These are phyloP conservation scores for Brassica nigra DNA, from an alignment of 345 rosid genomes.

Conservation along the genomic window DNA sequence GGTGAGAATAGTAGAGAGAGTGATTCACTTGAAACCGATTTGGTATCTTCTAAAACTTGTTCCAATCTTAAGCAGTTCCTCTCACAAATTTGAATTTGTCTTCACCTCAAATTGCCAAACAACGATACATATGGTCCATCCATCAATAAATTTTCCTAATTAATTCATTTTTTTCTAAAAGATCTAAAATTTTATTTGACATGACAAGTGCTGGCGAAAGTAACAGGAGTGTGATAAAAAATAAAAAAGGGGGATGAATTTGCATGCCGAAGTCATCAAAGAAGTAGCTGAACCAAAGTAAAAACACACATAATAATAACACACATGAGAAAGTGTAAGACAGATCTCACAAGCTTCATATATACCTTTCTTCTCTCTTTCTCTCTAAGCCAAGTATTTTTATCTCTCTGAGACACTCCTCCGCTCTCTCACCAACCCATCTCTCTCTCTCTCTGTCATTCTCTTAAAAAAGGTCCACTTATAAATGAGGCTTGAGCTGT, in stretches of 20 bases:
- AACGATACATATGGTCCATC: slow-evolving; percentile 22
- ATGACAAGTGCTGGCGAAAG: slow-evolving; percentile 35
- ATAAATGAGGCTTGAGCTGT: slow-evolving; percentile 43
- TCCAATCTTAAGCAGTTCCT: neutral
- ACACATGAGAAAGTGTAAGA: slow-evolving; percentile 39
- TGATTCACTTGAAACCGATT: slow-evolving; percentile 20
- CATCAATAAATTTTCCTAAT: no score
- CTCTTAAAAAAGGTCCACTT: slow-evolving; percentile 36
- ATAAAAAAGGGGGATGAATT: slow-evolving; percentile 25
- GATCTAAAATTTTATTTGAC: neutral
- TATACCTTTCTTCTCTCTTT: slow-evolving; percentile 48
- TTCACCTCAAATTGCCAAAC: slow-evolving; percentile 27
- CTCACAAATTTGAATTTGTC: slow-evolving; percentile 30
- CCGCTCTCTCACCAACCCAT: slow-evolving; percentile 43
- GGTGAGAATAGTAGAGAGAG: slow-evolving; percentile 13
- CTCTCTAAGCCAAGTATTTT: slow-evolving; percentile 37
- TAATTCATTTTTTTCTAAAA: neutral
- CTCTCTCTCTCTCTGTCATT: slow-evolving; percentile 40
- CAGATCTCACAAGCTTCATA: slow-evolving; percentile 39
- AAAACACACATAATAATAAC: slow-evolving; percentile 2
- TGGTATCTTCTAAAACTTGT: slow-evolving; percentile 27
- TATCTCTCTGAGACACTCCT: slow-evolving; percentile 35
- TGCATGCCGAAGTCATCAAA: slow-evolving; percentile 42
- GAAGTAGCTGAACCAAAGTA: slow-evolving; percentile 6
- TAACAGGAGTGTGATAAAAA: slow-evolving; percentile 19